Percentiles rank a stretch among this genome's conserved stretches.
These are phyloP conservation scores for Diaporthe eres DNA, from an alignment of 2,329 filamentous ascomycete genomes.

Conservation along the genomic window DNA sequence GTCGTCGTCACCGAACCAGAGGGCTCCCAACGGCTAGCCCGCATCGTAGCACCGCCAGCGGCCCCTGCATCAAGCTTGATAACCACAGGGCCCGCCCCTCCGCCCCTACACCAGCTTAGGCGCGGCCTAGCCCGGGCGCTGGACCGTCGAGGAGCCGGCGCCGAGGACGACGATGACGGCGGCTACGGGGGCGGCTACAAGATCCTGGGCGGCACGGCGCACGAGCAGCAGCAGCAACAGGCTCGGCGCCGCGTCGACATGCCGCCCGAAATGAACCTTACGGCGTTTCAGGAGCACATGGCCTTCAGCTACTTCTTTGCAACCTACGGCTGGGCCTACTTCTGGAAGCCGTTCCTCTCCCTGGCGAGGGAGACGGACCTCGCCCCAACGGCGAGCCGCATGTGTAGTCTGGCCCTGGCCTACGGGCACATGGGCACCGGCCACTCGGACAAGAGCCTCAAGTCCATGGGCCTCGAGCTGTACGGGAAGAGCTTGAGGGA, in stretches of 20 bases:
- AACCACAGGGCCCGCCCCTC: slow-evolving; percentile 5
- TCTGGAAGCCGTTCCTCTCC: slow-evolving; percentile 48
- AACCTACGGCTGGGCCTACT: slow-evolving; percentile 49
- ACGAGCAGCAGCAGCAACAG: slow-evolving; percentile 22
- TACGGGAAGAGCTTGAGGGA: slow-evolving; percentile 39
- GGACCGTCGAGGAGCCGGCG: background rate
- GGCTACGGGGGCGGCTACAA: background rate
- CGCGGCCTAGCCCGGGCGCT: slow-evolving; percentile 7
- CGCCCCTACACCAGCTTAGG: background rate
- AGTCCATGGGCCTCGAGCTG: slow-evolving; percentile 41
- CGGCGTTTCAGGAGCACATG: slow-evolving; percentile 47
- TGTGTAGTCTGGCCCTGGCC: slow-evolving; percentile 43
- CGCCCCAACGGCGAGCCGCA: slow-evolving; percentile 42
- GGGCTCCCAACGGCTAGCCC: slow-evolving; percentile 45
- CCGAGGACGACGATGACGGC: background rate
- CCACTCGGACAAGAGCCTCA: slow-evolving; percentile 35
- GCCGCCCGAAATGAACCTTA: slow-evolving; percentile 44
- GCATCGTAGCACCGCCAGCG: slow-evolving; percentile 38
- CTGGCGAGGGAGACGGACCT: slow-evolving; percentile 42
- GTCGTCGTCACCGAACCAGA: slow-evolving; percentile 45
- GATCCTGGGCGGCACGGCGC: slow-evolving; percentile 1
- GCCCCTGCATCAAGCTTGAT: background rate
- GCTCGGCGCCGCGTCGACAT: background rate
- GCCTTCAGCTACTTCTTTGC: slow-evolving; percentile 48
- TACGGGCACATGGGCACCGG: slow-evolving; percentile 42